Conservation (phyloP, 1,284 basidiomycete genomes). For the Fomitopsis pinicola region DNA sequence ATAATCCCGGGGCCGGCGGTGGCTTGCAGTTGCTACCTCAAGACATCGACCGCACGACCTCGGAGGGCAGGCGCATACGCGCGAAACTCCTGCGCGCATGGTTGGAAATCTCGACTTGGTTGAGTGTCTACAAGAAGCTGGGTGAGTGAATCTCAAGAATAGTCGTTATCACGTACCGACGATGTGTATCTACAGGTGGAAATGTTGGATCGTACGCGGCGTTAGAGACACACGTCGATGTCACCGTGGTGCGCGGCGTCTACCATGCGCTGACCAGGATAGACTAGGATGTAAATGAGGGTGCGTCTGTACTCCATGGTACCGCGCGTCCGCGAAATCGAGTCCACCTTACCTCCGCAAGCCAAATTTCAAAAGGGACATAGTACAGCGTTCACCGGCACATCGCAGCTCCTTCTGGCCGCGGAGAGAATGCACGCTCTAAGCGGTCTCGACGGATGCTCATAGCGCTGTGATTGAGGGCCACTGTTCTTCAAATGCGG, state of each 20-base stretch:
- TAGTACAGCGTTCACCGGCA: no score
- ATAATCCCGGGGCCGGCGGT: background rate
- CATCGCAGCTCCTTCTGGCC: no score
- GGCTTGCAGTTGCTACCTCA: slow-evolving; percentile 53
- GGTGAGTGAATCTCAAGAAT: slow-evolving; percentile 14
- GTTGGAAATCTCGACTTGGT: slow-evolving; percentile 68
- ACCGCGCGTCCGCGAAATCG: no score
- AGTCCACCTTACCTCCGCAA: no score
- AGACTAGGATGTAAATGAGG: no score
- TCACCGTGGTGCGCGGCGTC: slow-evolving; percentile 55
- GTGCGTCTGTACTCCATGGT: no score
- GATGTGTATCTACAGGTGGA: slow-evolving; percentile 10
- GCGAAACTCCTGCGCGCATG: slow-evolving; percentile 68
- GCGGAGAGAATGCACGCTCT: no score
- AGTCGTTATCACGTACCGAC: slow-evolving; percentile 19
- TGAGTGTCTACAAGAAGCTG: slow-evolving; percentile 49
- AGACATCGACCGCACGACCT: slow-evolving; percentile 39
- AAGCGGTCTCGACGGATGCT: no score
- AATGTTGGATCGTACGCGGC: slow-evolving; percentile 15
- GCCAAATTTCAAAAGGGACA: no score
- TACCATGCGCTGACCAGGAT: slow-evolving; percentile 37
- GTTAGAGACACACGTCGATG: slow-evolving; percentile 34
- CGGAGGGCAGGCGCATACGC: slow-evolving; percentile 46
- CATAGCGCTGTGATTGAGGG: no score
- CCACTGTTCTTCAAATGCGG: no score